phyloP scores from a whole-genome alignment of 352 stramenopile genomes.

The Globisporangium spiculum region DNA sequence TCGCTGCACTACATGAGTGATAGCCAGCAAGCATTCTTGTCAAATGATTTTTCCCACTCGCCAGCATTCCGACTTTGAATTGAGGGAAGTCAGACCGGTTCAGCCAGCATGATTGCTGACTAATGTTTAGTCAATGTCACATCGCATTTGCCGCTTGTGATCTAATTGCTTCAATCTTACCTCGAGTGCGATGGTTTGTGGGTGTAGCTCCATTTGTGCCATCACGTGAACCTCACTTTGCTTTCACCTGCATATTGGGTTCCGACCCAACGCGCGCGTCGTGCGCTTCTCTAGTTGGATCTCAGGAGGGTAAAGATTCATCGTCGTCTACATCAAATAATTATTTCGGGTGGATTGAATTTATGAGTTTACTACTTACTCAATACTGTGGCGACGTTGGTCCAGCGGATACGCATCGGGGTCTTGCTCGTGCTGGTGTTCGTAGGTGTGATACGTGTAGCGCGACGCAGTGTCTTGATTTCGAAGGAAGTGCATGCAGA shows the following conservation, averaged over 20 bases:
- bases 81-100: background rate
- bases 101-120: background rate
- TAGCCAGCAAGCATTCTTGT: too few relatives aligned
- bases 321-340: background rate
- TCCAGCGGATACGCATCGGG: conserved; percentile 3
- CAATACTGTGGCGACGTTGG: conserved; percentile 18
- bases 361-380: background rate
- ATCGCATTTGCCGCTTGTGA: background rate
- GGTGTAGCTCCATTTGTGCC: background rate
- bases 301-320: background rate
- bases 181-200: background rate
- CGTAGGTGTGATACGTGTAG: conserved; percentile 11
- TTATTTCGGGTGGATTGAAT: background rate
- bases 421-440: conserved; percentile 15
- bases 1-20: too few relatives aligned
- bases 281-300: too few relatives aligned
- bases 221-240: background rate
- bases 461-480: conserved; percentile 47
- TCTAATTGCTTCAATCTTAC: background rate
- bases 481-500: conserved; percentile 91
- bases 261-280: background rate
- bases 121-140: too few relatives aligned
- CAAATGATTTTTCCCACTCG: too few relatives aligned
- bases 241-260: background rate
- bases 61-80: too few relatives aligned